A percentile compares a stretch with the other conserved stretches of the same genome.
phyloP scores from a whole-genome alignment of 75 land plant genomes.

The Ceratopteris richardii region DNA sequence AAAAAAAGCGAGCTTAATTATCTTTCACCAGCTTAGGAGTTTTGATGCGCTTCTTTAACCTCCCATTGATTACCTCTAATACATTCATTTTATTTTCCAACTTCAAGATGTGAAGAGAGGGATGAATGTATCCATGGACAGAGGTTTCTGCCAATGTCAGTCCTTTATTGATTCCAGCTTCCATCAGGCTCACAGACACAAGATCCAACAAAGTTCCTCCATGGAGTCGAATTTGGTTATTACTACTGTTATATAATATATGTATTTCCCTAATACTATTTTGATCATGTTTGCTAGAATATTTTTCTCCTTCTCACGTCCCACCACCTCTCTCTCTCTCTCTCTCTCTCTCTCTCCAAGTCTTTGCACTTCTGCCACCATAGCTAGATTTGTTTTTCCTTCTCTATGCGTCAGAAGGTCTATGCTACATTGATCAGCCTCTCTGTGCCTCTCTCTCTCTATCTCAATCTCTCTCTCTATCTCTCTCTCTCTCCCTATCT shows the following conservation, averaged over 20 bases:
- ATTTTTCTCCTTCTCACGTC: too few relatives aligned
- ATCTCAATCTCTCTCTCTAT: too few relatives aligned
- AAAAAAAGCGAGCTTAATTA: slow-evolving; percentile 63
- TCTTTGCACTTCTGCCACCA: too few relatives aligned
- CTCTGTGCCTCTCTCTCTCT: too few relatives aligned
- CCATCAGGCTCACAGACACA: slow-evolving; percentile 43
- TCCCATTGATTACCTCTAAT: too few relatives aligned
- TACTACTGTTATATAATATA: slow-evolving; percentile 52
- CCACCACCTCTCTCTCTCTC: too few relatives aligned
- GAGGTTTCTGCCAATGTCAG: slow-evolving; percentile 55
- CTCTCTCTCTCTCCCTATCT: too few relatives aligned
- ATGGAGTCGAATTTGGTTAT: slow-evolving; percentile 40
- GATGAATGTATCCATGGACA: slow-evolving; percentile 71
- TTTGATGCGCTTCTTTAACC: slow-evolving; percentile 87
- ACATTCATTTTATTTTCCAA: slow-evolving; percentile 55
- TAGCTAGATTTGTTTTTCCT: too few relatives aligned
- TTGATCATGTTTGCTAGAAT: slow-evolving; percentile 86
- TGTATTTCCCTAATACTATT: slow-evolving; percentile 72
- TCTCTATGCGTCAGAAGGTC: too few relatives aligned
- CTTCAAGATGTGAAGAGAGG: slow-evolving; percentile 61
- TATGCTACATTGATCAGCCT: too few relatives aligned
- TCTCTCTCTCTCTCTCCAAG: too few relatives aligned
- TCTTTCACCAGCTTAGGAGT: slow-evolving; percentile 68
- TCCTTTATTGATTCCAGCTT: slow-evolving; percentile 33
- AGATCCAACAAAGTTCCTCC: slow-evolving; percentile 71